Conservation (phyloP, 257 asterid species). For the Cruciata laevipes region DNA sequence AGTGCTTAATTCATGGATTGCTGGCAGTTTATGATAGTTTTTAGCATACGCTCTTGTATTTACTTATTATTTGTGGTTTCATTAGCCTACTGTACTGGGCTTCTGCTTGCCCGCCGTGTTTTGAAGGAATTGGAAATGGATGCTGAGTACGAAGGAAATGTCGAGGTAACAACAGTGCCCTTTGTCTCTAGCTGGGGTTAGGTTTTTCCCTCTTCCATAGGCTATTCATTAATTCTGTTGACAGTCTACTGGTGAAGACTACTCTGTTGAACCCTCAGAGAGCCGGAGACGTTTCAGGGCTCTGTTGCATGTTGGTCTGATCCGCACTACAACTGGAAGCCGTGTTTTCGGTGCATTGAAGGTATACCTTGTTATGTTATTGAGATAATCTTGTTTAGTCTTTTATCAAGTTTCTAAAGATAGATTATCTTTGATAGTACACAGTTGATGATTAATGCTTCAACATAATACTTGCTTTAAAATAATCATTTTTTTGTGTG, state of each 20-base stretch:
- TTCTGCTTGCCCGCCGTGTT: constrained; percentile 70
- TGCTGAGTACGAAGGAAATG: constrained; percentile 59
- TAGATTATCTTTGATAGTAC: no score
- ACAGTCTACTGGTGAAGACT: constrained; percentile 68
- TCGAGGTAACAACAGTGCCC: constrained; percentile 59
- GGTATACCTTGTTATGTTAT: constrained; percentile 23
- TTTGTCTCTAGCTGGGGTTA: neutral
- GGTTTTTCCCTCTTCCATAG: constrained; percentile 21
- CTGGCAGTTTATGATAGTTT: neutral
- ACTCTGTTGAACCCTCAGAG: constrained; percentile 65
- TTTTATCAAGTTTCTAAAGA: constrained; percentile 27
- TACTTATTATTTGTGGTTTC: neutral
- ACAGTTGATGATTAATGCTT: no score
- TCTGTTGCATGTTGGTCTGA: constrained; percentile 60
- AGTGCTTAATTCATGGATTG: neutral
- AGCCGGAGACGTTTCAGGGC: constrained; percentile 64
- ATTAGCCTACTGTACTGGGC: constrained; percentile 72
- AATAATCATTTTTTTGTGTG: no score
- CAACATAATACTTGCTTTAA: no score
- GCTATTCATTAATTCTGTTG: neutral
- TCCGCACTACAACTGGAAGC: constrained; percentile 60
- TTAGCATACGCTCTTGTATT: neutral
- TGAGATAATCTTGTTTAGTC: no score
- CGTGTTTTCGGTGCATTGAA: constrained; percentile 72
- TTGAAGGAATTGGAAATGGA: constrained; percentile 69